Evolutionary conservation across 805 yeast species (phyloP), one percentile per base, ranked within the genome.

Genomic region (Millerozyma acaciae): DNA sequence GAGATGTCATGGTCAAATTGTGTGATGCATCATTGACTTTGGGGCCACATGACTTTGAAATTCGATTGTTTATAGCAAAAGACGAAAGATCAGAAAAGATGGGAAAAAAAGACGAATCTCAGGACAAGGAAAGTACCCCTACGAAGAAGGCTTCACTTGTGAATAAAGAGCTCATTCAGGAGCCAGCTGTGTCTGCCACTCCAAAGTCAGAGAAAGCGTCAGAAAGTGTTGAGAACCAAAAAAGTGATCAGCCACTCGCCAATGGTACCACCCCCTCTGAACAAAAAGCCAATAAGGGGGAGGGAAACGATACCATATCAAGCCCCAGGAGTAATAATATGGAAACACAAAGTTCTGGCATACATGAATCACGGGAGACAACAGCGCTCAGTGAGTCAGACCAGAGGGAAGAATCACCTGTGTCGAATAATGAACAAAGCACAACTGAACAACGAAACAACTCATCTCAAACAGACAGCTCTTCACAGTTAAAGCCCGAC

Each of bases 1-100:
- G 94, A 47, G 97, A 90, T 43, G 79, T 79, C 35, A 88, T 89
- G 96, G 81, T 87, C 39, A 88, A 87, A 52, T 62, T 93, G 36
- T 77, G 90, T 45, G 96, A 89, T 45, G 78, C 89, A 39, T 60
- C 65, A 2, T 58, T 88, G 60, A 65, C 68, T 8, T 68, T 83
- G 15, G 97, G 97, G 0, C 96, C 96, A 0, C 98, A 90, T 57
- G 57, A 65, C 0, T 86, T 86, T 58, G 86, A 80, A 24, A 71
- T 83, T 2, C 65, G 94, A 39, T 57, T 93, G 20, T 93, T 84
- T 57, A 80, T 87, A n/a, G 74, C 87, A 33, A 84, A 85, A 48
- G 95, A 88, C 47, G 95, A 86, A 24, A 74, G 77, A 24, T 67
- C 73, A 16, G 86, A 80, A 41, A 66, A 60, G 43, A 53, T 64